phyloP scores from a whole-genome alignment of 2,329 filamentous ascomycete genomes.

The Fusarium mexicanum region DNA sequence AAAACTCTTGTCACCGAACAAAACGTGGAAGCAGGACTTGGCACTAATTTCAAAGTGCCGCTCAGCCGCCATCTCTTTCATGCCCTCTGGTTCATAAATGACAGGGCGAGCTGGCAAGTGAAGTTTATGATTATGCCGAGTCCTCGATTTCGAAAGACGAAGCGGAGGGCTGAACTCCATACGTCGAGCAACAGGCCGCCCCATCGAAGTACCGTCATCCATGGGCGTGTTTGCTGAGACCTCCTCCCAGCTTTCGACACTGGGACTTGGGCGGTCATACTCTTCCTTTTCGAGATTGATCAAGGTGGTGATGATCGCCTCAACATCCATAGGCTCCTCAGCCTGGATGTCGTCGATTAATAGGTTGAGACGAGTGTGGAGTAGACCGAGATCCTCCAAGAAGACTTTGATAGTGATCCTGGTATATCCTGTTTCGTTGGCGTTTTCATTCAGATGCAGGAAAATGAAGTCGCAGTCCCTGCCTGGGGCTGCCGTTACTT shows the following conservation, averaged over 20 bases:
- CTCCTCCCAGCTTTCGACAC: constrained; percentile 92
- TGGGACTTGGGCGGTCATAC: constrained; percentile 70
- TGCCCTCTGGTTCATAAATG: constrained; percentile 83
- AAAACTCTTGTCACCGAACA: constrained; percentile 96
- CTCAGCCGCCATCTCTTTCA: constrained; percentile 79
- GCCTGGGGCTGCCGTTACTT: constrained; percentile 89
- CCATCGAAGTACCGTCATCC: constrained; percentile 58
- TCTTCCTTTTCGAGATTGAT: constrained; percentile 77
- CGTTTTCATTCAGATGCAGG: constrained; percentile 75
- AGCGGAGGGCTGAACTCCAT: constrained; percentile 50
- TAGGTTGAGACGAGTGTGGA: constrained; percentile 86
- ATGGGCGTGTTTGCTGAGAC: constrained; percentile 71
- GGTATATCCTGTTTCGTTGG: constrained; percentile 70
- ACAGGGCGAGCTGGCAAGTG: constrained; percentile 85
- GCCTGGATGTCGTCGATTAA: constrained; percentile 83
- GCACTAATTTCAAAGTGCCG: constrained; percentile 89
- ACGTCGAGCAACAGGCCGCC: constrained; percentile 48
- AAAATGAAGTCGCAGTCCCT: constrained; percentile 94
- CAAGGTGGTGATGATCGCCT: constrained; percentile 76
- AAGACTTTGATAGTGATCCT: constrained; percentile 92
- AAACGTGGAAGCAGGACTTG: constrained; percentile 93
- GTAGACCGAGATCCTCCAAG: constrained; percentile 82
- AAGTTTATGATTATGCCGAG: constrained; percentile 71
- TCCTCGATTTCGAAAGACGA: constrained; percentile 46
- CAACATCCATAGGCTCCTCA: constrained; percentile 73